phyloP scores from a whole-genome alignment of 2,329 filamentous ascomycete species.

The Ophiostoma populinum region DNA sequence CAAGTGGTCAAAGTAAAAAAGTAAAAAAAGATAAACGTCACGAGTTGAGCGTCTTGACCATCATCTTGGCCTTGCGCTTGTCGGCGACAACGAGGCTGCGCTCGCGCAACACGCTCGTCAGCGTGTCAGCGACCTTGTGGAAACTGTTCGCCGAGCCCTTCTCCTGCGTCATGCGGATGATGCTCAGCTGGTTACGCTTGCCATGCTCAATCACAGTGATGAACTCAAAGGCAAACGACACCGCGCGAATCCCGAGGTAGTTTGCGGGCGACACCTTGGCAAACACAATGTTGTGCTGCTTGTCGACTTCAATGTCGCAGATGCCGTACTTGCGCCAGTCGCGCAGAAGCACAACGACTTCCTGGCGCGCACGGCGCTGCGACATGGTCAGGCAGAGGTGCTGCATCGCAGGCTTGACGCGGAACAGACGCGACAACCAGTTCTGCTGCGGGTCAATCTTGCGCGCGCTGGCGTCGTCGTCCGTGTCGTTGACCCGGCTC shows the following conservation, averaged over 20 bases:
- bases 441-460: slow-evolving; percentile 56
- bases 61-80: slow-evolving; percentile 49
- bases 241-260: slow-evolving; percentile 62
- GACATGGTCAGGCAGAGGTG: slow-evolving; percentile 61
- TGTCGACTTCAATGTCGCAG: slow-evolving; percentile 60
- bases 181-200: slow-evolving; percentile 55
- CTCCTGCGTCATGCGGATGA: slow-evolving; percentile 77
- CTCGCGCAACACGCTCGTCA: slow-evolving; percentile 49
- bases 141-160: slow-evolving; percentile 85
- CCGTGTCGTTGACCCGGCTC: slow-evolving; percentile 12
- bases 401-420: slow-evolving; percentile 66
- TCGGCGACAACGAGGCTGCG: slow-evolving; percentile 54
- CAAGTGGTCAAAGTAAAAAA: not conserved
- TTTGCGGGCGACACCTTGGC: slow-evolving; percentile 62
- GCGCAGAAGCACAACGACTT: slow-evolving; percentile 55
- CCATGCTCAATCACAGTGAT: slow-evolving; percentile 82
- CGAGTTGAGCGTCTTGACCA: slow-evolving; percentile 49
- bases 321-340: slow-evolving; percentile 78
- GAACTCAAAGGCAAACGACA: slow-evolving; percentile 74
- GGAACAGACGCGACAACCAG: slow-evolving; percentile 79
- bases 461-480: slow-evolving; percentile 25
- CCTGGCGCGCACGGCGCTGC: slow-evolving; percentile 57
- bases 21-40: slow-evolving; percentile 12
- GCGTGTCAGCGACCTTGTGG: slow-evolving; percentile 60
- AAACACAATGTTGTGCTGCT: slow-evolving; percentile 61